These are phyloP conservation scores for Russula lepida DNA, from an alignment of 768 basidiomycete genomes.

Conservation along the genomic window DNA sequence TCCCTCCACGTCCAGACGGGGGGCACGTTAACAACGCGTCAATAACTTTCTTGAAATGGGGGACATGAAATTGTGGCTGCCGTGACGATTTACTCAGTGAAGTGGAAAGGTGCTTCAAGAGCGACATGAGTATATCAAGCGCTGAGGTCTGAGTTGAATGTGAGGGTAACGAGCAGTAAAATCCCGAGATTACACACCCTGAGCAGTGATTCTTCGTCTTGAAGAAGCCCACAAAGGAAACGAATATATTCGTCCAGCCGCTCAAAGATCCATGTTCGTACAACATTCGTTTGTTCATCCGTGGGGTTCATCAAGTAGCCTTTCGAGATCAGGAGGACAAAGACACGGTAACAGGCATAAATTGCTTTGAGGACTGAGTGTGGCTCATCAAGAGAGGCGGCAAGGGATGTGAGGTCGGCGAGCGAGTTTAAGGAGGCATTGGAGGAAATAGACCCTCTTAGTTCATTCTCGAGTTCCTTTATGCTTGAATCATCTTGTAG, in stretches of 20 bases:
- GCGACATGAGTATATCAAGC: conserved; percentile 65
- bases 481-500: conserved; percentile 24
- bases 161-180: conserved; percentile 1
- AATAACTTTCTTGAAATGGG: conserved; percentile 59
- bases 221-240: conserved; percentile 58
- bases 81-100: conserved; percentile 38
- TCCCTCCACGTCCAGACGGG: conserved; percentile 32
- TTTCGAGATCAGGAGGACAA: conserved; percentile 51
- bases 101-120: conserved; percentile 71
- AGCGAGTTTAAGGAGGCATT: conserved; percentile 69
- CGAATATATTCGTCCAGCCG: conserved; percentile 61
- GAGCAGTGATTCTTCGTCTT: conserved; percentile 68
- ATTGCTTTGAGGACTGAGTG: conserved; percentile 62
- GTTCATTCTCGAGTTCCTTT: conserved; percentile 44
- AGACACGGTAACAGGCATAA: conserved; percentile 76
- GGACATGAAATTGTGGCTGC: conserved; percentile 58
- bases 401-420: conserved; percentile 61
- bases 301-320: conserved; percentile 48
- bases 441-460: conserved; percentile 44
- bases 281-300: conserved; percentile 47
- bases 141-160: conserved; percentile 46
- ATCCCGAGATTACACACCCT: conserved; percentile 42
- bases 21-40: conserved; percentile 55
- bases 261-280: conserved; percentile 76
- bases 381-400: conserved; percentile 40